Evolutionary conservation across 2,329 filamentous ascomycete genomes (phyloP).

Genomic region (Didymellaceae sp.): DNA sequence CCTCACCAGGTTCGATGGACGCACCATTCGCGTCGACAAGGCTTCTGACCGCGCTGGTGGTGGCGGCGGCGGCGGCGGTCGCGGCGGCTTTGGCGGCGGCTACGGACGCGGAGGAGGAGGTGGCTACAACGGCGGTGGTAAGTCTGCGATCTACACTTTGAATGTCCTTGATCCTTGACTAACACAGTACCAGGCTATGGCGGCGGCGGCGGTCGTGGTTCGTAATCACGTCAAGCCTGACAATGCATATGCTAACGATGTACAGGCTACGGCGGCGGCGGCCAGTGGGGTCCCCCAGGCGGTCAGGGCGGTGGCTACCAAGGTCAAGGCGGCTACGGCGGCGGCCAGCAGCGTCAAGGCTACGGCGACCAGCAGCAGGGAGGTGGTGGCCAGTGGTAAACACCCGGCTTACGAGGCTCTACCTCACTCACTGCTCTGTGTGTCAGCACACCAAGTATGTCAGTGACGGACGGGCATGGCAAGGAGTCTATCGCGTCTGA

Average conservation of each 20-base stretch:
- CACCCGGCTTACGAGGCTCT: conserved; percentile 9
- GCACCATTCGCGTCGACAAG: conserved; percentile 93
- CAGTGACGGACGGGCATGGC: conserved; percentile 16
- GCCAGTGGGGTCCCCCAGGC: conserved; percentile 32
- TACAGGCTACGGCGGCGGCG: conserved; percentile 35
- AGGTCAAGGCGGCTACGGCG: conserved; percentile 39
- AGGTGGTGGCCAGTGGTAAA: conserved; percentile 47
- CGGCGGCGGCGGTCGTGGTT: conserved; percentile 30
- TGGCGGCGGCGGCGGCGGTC: conserved; percentile 50
- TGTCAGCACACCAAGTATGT: conserved; percentile 15
- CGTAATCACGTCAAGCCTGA: conserved; percentile 3
- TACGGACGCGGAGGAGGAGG: conserved; percentile 39
- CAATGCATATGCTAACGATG: conserved; percentile 8
- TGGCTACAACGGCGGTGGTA: conserved; percentile 33
- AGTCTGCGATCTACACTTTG: conserved; percentile 1
- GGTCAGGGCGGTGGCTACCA: conserved; percentile 41
- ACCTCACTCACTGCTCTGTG: conserved; percentile 19
- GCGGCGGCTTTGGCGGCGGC: conserved; percentile 44
- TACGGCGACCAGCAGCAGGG: conserved; percentile 41
- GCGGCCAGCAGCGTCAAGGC: conserved; percentile 27
- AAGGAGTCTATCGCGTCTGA: conserved; percentile 13
- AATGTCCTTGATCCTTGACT: conserved; percentile 1
- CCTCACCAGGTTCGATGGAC: conserved; percentile 80
- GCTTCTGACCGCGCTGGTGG: conserved; percentile 77
- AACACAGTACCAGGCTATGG: conserved; percentile 23